Evolutionary conservation across 2,329 filamentous ascomycete species (phyloP).

Genomic region (Cytospora leucostoma): DNA sequence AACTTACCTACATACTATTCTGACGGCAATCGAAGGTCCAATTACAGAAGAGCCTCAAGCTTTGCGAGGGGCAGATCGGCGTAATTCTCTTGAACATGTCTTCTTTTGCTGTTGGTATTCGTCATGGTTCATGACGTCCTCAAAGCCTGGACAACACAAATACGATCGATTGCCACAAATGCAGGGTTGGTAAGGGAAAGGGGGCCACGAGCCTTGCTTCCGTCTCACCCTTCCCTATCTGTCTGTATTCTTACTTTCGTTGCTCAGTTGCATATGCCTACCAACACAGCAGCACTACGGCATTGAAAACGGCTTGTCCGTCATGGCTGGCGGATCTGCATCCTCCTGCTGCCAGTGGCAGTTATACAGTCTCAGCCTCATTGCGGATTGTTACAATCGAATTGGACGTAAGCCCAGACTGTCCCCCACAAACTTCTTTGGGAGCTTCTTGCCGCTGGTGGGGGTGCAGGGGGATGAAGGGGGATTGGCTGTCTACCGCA

Average conservation of each 20-base stretch:
- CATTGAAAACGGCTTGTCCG: not conserved
- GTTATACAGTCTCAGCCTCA: not conserved
- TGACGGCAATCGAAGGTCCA: not conserved
- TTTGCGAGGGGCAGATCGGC: not conserved
- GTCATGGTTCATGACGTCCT: not conserved
- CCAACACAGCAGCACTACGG: not conserved
- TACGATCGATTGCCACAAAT: constrained; percentile 13
- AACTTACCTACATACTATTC: not conserved
- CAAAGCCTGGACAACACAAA: not conserved
- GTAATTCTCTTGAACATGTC: not conserved
- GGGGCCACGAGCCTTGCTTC: constrained; percentile 10
- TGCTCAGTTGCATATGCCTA: not conserved
- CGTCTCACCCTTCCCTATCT: constrained; percentile 1
- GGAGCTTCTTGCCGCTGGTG: not conserved
- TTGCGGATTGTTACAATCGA: not conserved
- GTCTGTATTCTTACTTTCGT: not conserved
- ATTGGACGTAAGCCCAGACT: not conserved
- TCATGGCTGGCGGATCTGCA: not conserved
- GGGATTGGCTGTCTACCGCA: not conserved
- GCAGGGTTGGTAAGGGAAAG: constrained; percentile 4
- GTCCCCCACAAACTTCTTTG: not conserved
- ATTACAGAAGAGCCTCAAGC: not conserved
- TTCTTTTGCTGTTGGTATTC: not conserved
- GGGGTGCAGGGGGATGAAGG: not conserved
- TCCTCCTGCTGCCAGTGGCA: not conserved